phyloP scores from a whole-genome alignment of 495 filamentous ascomycete species.

The Copromyces sp. region DNA sequence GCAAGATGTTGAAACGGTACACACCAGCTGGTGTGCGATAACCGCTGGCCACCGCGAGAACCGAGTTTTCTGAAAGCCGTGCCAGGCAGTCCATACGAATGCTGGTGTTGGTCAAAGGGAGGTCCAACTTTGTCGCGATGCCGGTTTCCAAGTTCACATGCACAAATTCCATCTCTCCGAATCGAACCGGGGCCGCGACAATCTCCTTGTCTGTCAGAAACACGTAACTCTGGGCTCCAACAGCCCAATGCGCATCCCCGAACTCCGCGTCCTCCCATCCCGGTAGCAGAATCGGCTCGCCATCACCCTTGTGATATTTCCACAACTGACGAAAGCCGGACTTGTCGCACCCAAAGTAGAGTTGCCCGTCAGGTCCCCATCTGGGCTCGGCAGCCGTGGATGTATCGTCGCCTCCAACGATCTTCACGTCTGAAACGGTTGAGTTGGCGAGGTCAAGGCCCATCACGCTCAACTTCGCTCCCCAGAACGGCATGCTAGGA shows the following conservation, averaged over 20 bases:
- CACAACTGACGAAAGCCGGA: conserved; percentile 36
- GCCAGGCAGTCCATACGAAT: conserved; percentile 7
- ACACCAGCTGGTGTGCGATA: conserved; percentile 11
- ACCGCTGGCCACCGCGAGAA: conserved; percentile 20
- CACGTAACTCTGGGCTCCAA: conserved; percentile 31
- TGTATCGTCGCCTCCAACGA: conserved; percentile 22
- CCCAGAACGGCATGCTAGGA: conserved; percentile 41
- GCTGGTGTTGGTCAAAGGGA: conserved; percentile 6
- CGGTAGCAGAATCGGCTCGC: conserved; percentile 16
- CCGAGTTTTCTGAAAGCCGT: conserved; percentile 12
- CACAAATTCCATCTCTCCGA: conserved; percentile 18
- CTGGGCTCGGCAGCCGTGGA: conserved; percentile 34
- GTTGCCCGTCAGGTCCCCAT: conserved; percentile 33
- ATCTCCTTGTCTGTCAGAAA: conserved; percentile 26
- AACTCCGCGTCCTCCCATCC: conserved; percentile 33
- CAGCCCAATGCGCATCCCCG: conserved; percentile 27
- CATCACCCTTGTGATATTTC: conserved; percentile 2
- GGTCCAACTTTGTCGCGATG: conserved; percentile 5
- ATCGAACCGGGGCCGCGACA: conserved; percentile 22
- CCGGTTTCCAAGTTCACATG: conserved; percentile 19
- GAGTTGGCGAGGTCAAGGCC: neutral
- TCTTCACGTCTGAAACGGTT: neutral
- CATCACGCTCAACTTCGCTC: conserved; percentile 23
- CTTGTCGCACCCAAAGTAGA: conserved; percentile 34
- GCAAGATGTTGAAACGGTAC: conserved; percentile 15